Evolutionary conservation across 192 early-diverging fungal genomes (phyloP).

Genomic region (Coemansia sp.): DNA sequence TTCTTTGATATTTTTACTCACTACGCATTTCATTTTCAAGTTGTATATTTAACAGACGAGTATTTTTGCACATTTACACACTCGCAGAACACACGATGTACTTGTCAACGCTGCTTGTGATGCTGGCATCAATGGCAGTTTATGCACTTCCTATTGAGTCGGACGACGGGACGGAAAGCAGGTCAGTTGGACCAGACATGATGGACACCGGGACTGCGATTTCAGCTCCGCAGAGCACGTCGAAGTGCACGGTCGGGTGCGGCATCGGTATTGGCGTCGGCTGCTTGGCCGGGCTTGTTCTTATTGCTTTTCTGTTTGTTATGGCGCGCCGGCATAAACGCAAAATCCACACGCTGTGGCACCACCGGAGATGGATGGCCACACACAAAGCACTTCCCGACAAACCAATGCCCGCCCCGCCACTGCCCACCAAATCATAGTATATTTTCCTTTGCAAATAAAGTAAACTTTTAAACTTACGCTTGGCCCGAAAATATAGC

Average conservation of each 20-base stretch:
- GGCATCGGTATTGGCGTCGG: constrained; percentile 48
- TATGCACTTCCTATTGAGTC: not conserved
- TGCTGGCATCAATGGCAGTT: constrained; percentile 3
- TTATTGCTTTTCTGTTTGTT: constrained; percentile 36
- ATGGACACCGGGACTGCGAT: not conserved
- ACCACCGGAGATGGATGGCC: constrained; percentile 40
- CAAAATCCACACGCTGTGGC: constrained; percentile 27
- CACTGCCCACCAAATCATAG: constrained; percentile 31
- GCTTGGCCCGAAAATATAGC: constrained; percentile 77
- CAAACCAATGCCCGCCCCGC: constrained; percentile 46
- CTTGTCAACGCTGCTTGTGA: not conserved
- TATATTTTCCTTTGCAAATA: not conserved
- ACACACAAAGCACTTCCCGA: constrained; percentile 48
- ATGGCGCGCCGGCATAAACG: constrained; percentile 47
- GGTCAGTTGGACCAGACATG: constrained; percentile 4
- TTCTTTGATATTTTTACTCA: constrained; percentile 4
- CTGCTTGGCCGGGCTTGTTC: constrained; percentile 29
- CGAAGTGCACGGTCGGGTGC: constrained; percentile 45
- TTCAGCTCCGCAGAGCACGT: constrained; percentile 7
- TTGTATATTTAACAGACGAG: not conserved
- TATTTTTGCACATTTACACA: not conserved
- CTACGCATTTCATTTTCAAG: not conserved
- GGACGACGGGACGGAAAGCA: not conserved
- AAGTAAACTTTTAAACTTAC: constrained; percentile 2
- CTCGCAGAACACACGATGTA: not conserved